A percentile compares a stretch with the other conserved stretches of the same genome.
Conservation (phyloP, 2,329 filamentous ascomycete genomes). For the Xylaria sp. region DNA sequence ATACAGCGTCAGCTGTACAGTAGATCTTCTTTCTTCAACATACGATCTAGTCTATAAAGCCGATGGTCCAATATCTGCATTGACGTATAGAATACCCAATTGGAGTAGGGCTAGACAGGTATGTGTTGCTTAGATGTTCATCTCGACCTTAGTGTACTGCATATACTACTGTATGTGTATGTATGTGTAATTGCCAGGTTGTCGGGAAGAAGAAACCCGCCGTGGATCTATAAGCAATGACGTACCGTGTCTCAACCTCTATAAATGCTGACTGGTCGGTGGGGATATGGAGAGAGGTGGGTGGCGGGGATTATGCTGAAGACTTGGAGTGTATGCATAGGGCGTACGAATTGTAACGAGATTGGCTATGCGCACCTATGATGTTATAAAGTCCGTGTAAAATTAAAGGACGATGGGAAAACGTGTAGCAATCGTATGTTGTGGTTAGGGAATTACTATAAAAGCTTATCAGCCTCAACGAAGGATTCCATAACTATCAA, state of each 20-base stretch:
- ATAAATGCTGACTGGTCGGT: conserved; percentile 1
- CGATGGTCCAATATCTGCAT: not conserved
- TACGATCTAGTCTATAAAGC: not conserved
- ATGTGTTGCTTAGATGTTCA: not conserved
- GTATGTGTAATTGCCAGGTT: not conserved
- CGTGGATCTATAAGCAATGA: not conserved
- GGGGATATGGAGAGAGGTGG: conserved; percentile 3
- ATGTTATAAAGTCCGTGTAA: no score
- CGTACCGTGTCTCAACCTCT: not conserved
- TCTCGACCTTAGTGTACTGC: not conserved
- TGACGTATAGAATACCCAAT: not conserved
- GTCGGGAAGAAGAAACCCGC: not conserved
- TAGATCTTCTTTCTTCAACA: not conserved
- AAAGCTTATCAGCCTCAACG: no score
- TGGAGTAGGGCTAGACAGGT: not conserved
- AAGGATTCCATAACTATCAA: no score
- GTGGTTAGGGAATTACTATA: no score
- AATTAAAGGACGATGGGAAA: no score
- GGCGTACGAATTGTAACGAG: no score
- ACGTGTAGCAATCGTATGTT: no score
- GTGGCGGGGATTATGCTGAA: not conserved
- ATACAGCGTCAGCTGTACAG: not conserved
- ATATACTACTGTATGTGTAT: not conserved
- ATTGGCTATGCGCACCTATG: no score
- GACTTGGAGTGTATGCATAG: no score